Conservation (phyloP, 495 filamentous ascomycete genomes). For the Wilcoxina mikolae region DNA sequence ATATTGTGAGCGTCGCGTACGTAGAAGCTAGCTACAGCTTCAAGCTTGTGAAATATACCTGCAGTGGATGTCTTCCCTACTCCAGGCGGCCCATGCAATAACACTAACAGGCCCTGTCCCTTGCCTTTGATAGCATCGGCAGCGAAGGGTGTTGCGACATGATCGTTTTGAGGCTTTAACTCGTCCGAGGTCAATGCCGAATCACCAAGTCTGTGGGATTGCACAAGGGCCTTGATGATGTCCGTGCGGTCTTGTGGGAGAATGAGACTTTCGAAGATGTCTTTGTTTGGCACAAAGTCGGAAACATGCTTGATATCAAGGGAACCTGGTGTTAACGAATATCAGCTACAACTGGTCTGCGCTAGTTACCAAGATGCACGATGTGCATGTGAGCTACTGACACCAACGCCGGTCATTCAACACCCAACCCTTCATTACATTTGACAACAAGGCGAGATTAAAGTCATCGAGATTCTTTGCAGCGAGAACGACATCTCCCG, state of each 20-base stretch:
- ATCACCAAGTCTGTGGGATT: constrained; percentile 46
- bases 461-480: neutral
- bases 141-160: constrained; percentile 39
- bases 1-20: too few relatives aligned
- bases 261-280: constrained; percentile 67
- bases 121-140: constrained; percentile 73
- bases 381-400: constrained; percentile 53
- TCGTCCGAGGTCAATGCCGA: constrained; percentile 48
- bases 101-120: constrained; percentile 58
- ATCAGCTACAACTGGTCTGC: too few relatives aligned
- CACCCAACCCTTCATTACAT: constrained; percentile 34
- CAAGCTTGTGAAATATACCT: too few relatives aligned
- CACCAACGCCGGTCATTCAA: constrained; percentile 20
- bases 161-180: too few relatives aligned
- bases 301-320: constrained; percentile 67
- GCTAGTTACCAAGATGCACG: constrained; percentile 65
- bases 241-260: constrained; percentile 61
- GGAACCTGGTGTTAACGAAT: too few relatives aligned
- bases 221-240: constrained; percentile 69
- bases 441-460: neutral
- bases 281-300: constrained; percentile 67
- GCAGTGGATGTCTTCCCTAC: constrained; percentile 62
- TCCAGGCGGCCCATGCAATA: constrained; percentile 56
- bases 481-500: neutral
- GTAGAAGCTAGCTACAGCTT: too few relatives aligned